These are phyloP conservation scores for Kwoniella shivajii DNA, from an alignment of 1,284 basidiomycete genomes.

Conservation along the genomic window DNA sequence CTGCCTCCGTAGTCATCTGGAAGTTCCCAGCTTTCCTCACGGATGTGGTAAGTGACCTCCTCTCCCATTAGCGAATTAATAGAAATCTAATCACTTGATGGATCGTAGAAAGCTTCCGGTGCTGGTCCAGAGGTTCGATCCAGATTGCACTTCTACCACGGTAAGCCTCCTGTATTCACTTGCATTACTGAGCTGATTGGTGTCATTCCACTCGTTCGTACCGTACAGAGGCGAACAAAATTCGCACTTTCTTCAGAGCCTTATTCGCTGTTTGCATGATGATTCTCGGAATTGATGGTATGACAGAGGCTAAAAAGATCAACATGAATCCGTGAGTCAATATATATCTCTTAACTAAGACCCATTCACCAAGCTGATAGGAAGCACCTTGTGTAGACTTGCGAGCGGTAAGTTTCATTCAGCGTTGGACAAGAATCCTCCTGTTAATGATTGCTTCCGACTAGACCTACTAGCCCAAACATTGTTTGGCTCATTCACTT, in stretches of 20 bases:
- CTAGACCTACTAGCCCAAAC: constrained; percentile 24
- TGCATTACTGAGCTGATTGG: neutral
- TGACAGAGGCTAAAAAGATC: constrained; percentile 21
- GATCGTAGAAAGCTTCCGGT: constrained; percentile 32
- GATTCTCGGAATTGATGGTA: constrained; percentile 32
- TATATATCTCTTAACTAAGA: neutral
- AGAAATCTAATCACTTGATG: neutral
- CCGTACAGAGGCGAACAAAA: constrained; percentile 33
- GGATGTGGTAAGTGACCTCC: constrained; percentile 30
- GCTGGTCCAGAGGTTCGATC: constrained; percentile 40
- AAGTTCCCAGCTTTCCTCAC: constrained; percentile 35
- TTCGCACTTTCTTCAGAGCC: constrained; percentile 37
- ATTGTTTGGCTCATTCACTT: constrained; percentile 25
- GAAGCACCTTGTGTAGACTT: neutral
- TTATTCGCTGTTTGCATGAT: constrained; percentile 24
- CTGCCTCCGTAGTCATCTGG: constrained; percentile 29
- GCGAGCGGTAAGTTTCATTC: constrained; percentile 9
- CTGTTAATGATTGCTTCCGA: too few relatives aligned
- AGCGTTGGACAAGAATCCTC: too few relatives aligned
- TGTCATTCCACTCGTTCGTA: too few relatives aligned
- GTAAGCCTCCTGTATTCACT: constrained; percentile 5
- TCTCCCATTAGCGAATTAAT: neutral
- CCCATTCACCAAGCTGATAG: neutral
- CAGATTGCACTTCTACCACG: constrained; percentile 38
- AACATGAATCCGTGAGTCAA: constrained; percentile 23